Base-by-base conservation (phyloP, 1,139 yeast species). In the Pichia sp. region DNA sequence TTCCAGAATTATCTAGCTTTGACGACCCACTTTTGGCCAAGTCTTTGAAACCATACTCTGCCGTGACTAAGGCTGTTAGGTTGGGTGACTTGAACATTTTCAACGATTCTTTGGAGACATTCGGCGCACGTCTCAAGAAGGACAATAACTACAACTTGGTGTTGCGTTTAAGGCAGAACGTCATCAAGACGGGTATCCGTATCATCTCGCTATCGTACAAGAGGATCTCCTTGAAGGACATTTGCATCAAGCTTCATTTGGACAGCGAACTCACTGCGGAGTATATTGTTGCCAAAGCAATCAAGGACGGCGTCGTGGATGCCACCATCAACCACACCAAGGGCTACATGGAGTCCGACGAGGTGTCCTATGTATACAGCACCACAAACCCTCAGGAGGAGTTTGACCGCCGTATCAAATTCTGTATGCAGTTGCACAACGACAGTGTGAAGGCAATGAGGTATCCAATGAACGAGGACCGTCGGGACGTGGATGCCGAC, bases 191-290 rank as follows among this genome's bases (percentile, higher is more conserved):
- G 0, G 99, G 99, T 64, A 90, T 95, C 57, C 81, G 99, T 70
- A 87, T 89, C 63, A 89, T 95, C 65, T 88, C 96, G 16, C 76
- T 95, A 63, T 83, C 97, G 3, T 95, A 95, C 73, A 87, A 95
- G 53, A 86, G 83, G 67, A 93, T 95, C 55, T 87, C 97, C 3
- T 78, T 95, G 64, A 87, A 87, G 70, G 99, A 95, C 66, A 79
- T 80, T 51, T 95, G 99, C 70, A 80, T 93, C 64, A 88, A 93
- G 66, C 79, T 95, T 64, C 93, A 87, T 61, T 79, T 95, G 60
- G 99, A 93, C 63, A 84, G 93, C 41, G 99, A 95, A 72, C 93
- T 93, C 66, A 85, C 91, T 62, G 96, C 97, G 1, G 99, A 95
- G 72, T 95, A 93, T 68, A 91, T 93, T 67, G 96, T 93, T 36